These are phyloP conservation scores for Ustilago lituana DNA, from an alignment of 1,284 basidiomycete genomes.

Conservation along the genomic window DNA sequence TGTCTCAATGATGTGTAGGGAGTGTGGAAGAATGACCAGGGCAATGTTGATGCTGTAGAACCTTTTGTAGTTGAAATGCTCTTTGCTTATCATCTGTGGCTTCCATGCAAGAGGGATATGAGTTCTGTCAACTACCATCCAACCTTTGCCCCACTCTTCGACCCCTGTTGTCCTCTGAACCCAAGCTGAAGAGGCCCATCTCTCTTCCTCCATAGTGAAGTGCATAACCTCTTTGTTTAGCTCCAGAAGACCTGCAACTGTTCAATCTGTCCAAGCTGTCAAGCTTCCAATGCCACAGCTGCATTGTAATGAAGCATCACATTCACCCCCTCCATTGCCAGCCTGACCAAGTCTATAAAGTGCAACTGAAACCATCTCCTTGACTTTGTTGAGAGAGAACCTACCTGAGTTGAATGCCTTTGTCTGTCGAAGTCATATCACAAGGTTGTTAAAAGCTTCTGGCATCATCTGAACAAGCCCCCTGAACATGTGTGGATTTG, in stretches of 20 bases:
- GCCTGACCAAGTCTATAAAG: neutral
- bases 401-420: neutral
- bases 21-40: conserved; percentile 6
- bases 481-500: too few species aligned
- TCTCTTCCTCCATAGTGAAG: too few species aligned
- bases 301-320: too few species aligned
- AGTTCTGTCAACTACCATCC: neutral
- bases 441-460: neutral
- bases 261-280: too few species aligned
- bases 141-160: neutral
- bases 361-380: neutral
- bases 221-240: too few species aligned
- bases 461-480: neutral
- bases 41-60: conserved; percentile 5
- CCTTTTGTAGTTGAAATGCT: conserved; percentile 3
- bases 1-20: conserved; percentile 4
- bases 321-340: neutral
- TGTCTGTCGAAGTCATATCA: neutral
- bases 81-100: neutral
- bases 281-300: too few species aligned
- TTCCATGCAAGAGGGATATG: neutral
- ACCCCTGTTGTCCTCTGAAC: neutral
- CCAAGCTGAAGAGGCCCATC: neutral
- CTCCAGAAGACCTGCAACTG: too few species aligned
- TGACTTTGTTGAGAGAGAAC: neutral